phyloP scores from a whole-genome alignment of 2,329 filamentous ascomycete species.

The Arthrobotrys pseudoclavata region DNA sequence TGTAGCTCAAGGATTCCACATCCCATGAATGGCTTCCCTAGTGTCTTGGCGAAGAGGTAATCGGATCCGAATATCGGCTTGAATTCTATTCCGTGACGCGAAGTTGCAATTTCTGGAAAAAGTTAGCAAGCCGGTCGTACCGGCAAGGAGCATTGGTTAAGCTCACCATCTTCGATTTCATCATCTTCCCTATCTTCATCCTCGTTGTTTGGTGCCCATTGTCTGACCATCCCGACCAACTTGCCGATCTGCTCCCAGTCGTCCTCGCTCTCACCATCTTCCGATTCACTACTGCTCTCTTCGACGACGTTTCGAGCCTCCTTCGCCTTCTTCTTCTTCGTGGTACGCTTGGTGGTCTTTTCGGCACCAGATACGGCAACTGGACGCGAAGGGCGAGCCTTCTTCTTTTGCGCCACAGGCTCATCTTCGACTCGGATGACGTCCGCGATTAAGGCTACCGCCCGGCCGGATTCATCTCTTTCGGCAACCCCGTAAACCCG shows the following conservation, averaged over 20 bases:
- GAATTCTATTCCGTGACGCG: conserved; percentile 51
- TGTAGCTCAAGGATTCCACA: conserved; percentile 91
- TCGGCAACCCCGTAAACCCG: conserved; percentile 75
- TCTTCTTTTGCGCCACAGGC: conserved; percentile 30
- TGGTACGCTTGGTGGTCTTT: conserved; percentile 15
- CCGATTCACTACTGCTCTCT: conserved; percentile 62
- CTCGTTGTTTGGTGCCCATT: conserved; percentile 31
- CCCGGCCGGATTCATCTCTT: conserved; percentile 65
- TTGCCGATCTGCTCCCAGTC: conserved; percentile 64
- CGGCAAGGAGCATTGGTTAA: conserved; percentile 45
- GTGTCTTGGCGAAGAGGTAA: conserved; percentile 81
- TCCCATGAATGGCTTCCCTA: conserved; percentile 87
- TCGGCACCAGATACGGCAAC: conserved; percentile 13
- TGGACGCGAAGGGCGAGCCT: conserved; percentile 9
- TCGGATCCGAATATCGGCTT: conserved; percentile 57
- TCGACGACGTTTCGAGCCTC: conserved; percentile 2
- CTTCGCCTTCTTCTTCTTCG: conserved; percentile 40
- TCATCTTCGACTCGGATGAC: conserved; percentile 41
- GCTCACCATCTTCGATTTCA: conserved; percentile 61
- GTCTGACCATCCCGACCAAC: conserved; percentile 59
- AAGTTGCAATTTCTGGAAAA: conserved; percentile 48
- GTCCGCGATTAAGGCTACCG: conserved; percentile 29
- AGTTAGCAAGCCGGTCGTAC: conserved; percentile 6
- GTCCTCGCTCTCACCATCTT: conserved; percentile 64
- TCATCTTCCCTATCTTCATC: conserved; percentile 42